Conservation (phyloP, 176 grass and related monocot species). For the Cocos nucifera region DNA sequence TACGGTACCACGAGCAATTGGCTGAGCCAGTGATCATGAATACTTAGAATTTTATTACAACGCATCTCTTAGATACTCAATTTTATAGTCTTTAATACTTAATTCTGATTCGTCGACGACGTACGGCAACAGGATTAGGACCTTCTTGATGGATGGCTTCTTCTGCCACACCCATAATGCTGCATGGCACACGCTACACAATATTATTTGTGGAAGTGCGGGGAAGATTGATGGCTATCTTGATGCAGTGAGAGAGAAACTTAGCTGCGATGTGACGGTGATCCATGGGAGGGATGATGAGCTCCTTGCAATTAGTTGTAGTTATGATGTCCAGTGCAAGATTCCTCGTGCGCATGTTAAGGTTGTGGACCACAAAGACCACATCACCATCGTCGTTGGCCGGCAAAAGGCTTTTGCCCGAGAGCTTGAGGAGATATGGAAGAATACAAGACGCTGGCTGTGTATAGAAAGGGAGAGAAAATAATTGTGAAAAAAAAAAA, state of each 20-base stretch:
- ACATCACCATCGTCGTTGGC: constrained; percentile 84
- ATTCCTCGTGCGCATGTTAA: constrained; percentile 60
- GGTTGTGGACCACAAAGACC: constrained; percentile 63
- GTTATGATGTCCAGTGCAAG: constrained; percentile 36
- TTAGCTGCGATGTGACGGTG: constrained; percentile 54
- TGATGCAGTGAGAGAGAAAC: constrained; percentile 26
- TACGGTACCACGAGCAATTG: too few relatives aligned
- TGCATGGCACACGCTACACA: constrained; percentile 98
- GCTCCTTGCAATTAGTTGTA: constrained; percentile 68
- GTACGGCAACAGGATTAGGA: constrained; percentile 51
- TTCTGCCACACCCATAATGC: constrained; percentile 98
- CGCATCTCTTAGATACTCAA: too few relatives aligned
- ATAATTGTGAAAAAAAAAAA: too few relatives aligned
- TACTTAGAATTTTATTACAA: too few relatives aligned
- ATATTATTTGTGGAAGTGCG: constrained; percentile 80
- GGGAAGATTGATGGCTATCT: constrained; percentile 63
- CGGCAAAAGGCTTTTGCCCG: constrained; percentile 64
- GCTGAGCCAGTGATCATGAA: too few relatives aligned
- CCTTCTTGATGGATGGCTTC: constrained; percentile 79
- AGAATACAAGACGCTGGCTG: constrained; percentile 4
- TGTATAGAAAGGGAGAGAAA: too few relatives aligned
- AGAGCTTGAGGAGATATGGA: constrained; percentile 89
- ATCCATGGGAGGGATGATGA: constrained; percentile 87
- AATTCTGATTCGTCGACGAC: too few relatives aligned
- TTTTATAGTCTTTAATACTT: too few relatives aligned